phyloP scores from a whole-genome alignment of 2,329 filamentous ascomycete species.

The Trichoderma polysporum region DNA sequence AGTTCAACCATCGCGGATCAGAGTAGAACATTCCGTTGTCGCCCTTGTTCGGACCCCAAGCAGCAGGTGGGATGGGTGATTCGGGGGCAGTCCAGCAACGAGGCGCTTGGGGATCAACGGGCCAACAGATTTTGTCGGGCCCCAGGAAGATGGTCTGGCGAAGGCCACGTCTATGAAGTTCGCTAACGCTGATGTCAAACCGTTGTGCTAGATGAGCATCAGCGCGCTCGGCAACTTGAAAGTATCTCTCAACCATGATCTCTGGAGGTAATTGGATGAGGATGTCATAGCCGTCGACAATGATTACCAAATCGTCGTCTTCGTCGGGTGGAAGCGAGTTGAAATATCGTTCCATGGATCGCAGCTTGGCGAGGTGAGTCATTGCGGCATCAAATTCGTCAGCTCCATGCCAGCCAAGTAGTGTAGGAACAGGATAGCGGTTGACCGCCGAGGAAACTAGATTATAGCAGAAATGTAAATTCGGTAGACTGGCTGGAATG shows the following conservation, averaged over 20 bases:
- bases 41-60: conserved; percentile 40
- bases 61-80: conserved; percentile 33
- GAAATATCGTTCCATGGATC: conserved; percentile 38
- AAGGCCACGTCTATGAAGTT: conserved; percentile 33
- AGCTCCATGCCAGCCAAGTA: conserved; percentile 41
- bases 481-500: conserved; percentile 39
- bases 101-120: conserved; percentile 35
- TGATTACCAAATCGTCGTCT: conserved; percentile 60
- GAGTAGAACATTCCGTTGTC: conserved; percentile 32
- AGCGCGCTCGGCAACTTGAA: conserved; percentile 51
- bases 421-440: conserved; percentile 38
- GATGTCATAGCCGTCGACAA: conserved; percentile 63
- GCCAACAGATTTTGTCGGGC: conserved; percentile 47
- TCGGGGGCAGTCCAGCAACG: conserved; percentile 43
- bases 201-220: conserved; percentile 51
- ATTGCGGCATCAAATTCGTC: conserved; percentile 36
- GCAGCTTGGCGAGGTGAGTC: conserved; percentile 43
- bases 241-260: conserved; percentile 62
- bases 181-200: conserved; percentile 44
- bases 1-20: conserved; percentile 46
- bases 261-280: conserved; percentile 66
- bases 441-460: conserved; percentile 40
- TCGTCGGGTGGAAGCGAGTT: conserved; percentile 29
- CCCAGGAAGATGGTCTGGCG: conserved; percentile 45
- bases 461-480: conserved; percentile 40